Evolutionary conservation across 352 stramenopile genomes (phyloP).

Genomic region (Phytophthora ramorum): DNA sequence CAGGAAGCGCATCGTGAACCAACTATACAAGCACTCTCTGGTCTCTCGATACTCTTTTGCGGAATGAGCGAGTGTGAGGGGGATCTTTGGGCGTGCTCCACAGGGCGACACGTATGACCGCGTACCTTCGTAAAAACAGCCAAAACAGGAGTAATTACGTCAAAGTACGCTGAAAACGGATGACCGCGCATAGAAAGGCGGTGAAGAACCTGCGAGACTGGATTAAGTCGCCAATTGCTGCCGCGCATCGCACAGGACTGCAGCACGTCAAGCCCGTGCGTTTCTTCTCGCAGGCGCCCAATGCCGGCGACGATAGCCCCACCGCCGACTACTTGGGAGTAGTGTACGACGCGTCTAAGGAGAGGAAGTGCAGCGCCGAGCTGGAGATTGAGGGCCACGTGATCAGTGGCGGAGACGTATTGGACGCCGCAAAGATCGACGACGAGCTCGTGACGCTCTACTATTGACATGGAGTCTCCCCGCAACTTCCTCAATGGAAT

Average conservation of each 20-base stretch:
- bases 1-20: slow-evolving; percentile 94
- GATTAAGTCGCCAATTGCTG: not conserved
- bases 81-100: slow-evolving; percentile 15
- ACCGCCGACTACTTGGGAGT: slow-evolving; percentile 69
- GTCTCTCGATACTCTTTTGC: slow-evolving; percentile 39
- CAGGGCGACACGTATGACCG: slow-evolving; percentile 33
- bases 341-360: slow-evolving; percentile 62
- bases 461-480: slow-evolving; percentile 72
- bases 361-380: slow-evolving; percentile 87
- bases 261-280: not conserved
- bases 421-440: slow-evolving; percentile 87
- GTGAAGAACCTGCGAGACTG: not conserved
- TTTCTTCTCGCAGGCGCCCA: slow-evolving; percentile 25
- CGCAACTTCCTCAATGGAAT: slow-evolving; percentile 65
- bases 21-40: not conserved
- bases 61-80: slow-evolving; percentile 33
- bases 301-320: slow-evolving; percentile 28
- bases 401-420: slow-evolving; percentile 79
- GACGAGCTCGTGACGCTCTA: slow-evolving; percentile 86
- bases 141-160: not conserved
- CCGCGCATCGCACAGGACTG: not conserved
- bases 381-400: slow-evolving; percentile 69
- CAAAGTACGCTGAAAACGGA: not conserved
- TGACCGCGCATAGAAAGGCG: not conserved
- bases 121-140: not conserved